Percentiles rank a stretch among this genome's conserved stretches.
Conservation (phyloP, 2,329 filamentous ascomycete species). For the Curvularia sp. region DNA sequence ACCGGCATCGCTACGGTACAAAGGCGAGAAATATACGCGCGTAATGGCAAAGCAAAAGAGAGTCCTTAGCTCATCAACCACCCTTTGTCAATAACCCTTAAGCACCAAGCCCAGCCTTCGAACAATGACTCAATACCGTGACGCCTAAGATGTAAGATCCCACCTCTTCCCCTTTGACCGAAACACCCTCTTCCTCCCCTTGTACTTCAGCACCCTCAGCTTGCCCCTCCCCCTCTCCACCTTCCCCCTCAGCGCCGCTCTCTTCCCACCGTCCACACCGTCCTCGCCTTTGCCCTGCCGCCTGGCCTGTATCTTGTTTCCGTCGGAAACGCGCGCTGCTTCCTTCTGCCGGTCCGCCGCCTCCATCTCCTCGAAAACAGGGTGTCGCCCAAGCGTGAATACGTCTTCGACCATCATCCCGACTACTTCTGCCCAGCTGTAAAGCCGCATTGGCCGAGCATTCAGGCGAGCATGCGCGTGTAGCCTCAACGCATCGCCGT, state of each 20-base stretch:
- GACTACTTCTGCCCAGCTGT: constrained; percentile 2
- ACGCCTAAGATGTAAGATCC: neutral
- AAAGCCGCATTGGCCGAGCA: neutral
- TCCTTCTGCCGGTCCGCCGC: neutral
- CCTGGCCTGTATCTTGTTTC: neutral
- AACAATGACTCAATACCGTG: neutral
- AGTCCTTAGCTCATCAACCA: neutral
- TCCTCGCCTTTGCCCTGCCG: constrained; percentile 81
- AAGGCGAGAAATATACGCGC: no score
- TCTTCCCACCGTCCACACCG: constrained; percentile 70
- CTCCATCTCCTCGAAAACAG: constrained; percentile 51
- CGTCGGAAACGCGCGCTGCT: neutral
- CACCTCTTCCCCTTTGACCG: neutral
- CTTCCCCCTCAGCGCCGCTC: constrained; percentile 73
- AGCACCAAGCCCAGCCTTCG: neutral
- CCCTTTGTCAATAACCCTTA: neutral
- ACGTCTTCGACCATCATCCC: constrained; percentile 5
- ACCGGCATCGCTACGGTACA: no score
- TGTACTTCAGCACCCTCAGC: neutral
- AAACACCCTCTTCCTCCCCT: neutral
- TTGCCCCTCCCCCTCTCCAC: constrained; percentile 67
- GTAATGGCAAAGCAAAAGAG: neutral
- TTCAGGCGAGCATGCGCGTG: neutral
- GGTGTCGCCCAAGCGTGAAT: neutral
- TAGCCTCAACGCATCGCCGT: neutral